phyloP scores from a whole-genome alignment of 176 grass and related monocot genomes.

The Avena insularis region DNA sequence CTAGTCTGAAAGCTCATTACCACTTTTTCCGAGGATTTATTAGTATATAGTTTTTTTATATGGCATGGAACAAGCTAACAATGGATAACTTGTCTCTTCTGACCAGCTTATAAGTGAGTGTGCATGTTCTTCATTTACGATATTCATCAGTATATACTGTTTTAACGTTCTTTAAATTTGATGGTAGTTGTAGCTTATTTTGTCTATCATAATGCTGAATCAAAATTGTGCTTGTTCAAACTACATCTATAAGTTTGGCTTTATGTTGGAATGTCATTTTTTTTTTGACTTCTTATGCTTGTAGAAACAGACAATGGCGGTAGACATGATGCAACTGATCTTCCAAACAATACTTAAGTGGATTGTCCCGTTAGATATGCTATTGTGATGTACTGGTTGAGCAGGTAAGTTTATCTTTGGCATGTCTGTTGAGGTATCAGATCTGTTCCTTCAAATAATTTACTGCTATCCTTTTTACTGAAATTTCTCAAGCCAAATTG shows the following conservation, averaged over 20 bases:
- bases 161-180: neutral
- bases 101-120: neutral
- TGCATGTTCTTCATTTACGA: neutral
- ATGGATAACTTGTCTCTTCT: neutral
- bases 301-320: neutral
- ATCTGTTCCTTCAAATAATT: neutral
- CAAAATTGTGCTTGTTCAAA: neutral
- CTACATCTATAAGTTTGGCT: neutral
- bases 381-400: neutral
- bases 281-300: neutral
- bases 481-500: neutral
- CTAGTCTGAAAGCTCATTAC: neutral
- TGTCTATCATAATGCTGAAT: neutral
- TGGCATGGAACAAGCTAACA: neutral
- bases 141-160: neutral
- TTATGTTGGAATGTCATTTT: neutral
- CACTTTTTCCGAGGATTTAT: neutral
- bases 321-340: slow-evolving; percentile 1
- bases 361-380: neutral
- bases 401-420: neutral
- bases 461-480: neutral
- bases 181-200: neutral
- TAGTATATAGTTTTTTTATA: neutral
- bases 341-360: neutral
- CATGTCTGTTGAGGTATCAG: neutral